A percentile compares a stretch with the other conserved stretches of the same genome.
phyloP scores from a whole-genome alignment of 2,329 filamentous ascomycete species.

The Fusarium citri region DNA sequence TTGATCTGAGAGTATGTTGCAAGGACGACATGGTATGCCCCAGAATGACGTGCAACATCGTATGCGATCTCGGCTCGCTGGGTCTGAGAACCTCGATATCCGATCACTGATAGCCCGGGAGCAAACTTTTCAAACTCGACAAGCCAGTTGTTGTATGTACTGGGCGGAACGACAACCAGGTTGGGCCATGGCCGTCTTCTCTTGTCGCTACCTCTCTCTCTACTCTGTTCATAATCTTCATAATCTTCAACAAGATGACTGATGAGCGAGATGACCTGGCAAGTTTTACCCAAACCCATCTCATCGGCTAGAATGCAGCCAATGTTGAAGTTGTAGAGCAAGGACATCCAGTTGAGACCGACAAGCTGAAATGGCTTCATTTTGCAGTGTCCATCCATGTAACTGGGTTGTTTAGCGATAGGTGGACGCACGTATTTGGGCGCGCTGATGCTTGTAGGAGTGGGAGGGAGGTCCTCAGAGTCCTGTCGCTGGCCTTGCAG shows the following conservation, averaged over 20 bases:
- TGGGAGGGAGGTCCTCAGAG: constrained; percentile 55
- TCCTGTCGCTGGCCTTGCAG: constrained; percentile 47
- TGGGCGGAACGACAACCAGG: constrained; percentile 90
- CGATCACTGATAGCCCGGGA: constrained; percentile 79
- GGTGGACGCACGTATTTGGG: constrained; percentile 56
- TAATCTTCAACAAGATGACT: constrained; percentile 81
- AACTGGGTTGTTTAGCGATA: constrained; percentile 72
- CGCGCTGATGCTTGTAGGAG: constrained; percentile 55
- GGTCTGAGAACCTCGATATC: constrained; percentile 72
- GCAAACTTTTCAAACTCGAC: constrained; percentile 91
- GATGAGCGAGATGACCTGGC: constrained; percentile 93
- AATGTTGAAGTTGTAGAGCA: constrained; percentile 82
- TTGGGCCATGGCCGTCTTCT: constrained; percentile 71
- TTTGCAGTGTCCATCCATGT: constrained; percentile 79
- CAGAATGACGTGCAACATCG: constrained; percentile 71
- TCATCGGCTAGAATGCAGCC: constrained; percentile 96
- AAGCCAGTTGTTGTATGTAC: constrained; percentile 96
- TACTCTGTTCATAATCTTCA: constrained; percentile 37
- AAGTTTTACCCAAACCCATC: constrained; percentile 97
- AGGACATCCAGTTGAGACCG: constrained; percentile 91
- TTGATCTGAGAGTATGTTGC: constrained; percentile 71
- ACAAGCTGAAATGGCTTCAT: constrained; percentile 96
- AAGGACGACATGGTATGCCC: constrained; percentile 72
- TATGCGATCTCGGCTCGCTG: constrained; percentile 76
- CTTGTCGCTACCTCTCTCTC: not conserved